phyloP scores from a whole-genome alignment of 2,329 filamentous ascomycete species.

The Pyrenochaeta sp. region DNA sequence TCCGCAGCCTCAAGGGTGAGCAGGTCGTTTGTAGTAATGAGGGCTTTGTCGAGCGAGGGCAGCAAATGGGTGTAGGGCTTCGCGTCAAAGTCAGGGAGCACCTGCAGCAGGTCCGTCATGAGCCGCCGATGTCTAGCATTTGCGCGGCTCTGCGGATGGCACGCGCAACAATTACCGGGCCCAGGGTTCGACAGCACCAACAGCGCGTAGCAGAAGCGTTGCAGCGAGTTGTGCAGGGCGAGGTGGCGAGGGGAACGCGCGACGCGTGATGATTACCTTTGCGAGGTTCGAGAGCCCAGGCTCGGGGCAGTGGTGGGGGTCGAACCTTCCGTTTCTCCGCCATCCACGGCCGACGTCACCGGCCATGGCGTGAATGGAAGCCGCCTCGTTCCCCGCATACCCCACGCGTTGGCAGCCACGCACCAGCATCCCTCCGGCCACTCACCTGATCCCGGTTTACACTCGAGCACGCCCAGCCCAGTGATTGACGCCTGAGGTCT shows the following conservation, averaged over 20 bases:
- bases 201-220: neutral
- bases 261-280: neutral
- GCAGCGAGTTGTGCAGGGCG: neutral
- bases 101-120: slow-evolving; percentile 86
- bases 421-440: neutral
- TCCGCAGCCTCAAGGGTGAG: slow-evolving; percentile 83
- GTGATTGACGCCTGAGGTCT: slow-evolving; percentile 14
- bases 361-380: neutral
- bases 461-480: slow-evolving; percentile 9
- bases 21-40: slow-evolving; percentile 82
- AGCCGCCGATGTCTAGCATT: slow-evolving; percentile 35
- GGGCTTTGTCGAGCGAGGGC: slow-evolving; percentile 79
- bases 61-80: slow-evolving; percentile 77
- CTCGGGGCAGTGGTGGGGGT: neutral
- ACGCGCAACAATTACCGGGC: slow-evolving; percentile 20
- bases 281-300: neutral
- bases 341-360: slow-evolving; percentile 24
- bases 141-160: slow-evolving; percentile 46
- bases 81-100: slow-evolving; percentile 81
- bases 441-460: slow-evolving; percentile 10
- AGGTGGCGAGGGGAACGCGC: neutral
- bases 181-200: neutral
- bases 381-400: too few species aligned
- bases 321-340: slow-evolving; percentile 29
- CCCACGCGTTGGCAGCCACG: slow-evolving; percentile 22